A percentile compares a stretch with the other conserved stretches of the same genome.
Evolutionary conservation across 371 early-diverging fungal species (phyloP).

Genomic region (Lichtheimia hyalospora): DNA sequence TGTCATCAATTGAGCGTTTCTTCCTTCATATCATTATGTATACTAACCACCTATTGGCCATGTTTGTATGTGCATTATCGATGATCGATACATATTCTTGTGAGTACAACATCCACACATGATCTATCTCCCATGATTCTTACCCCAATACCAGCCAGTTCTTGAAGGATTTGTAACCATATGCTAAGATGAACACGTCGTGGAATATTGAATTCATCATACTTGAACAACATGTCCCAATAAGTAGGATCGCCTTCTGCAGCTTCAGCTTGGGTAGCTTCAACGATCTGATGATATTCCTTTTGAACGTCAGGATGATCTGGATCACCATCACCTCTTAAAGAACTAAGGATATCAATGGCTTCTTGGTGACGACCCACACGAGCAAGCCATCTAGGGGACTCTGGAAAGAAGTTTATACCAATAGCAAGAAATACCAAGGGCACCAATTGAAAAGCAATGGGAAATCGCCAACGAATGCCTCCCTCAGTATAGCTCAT

Average conservation of each 20-base stretch:
- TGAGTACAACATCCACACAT: too few species aligned
- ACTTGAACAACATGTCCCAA: conserved; percentile 29
- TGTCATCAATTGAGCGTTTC: neutral
- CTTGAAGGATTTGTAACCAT: conserved; percentile 42
- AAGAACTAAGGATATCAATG: conserved; percentile 32
- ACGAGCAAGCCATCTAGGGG: conserved; percentile 35
- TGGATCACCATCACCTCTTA: conserved; percentile 36
- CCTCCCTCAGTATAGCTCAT: conserved; percentile 32
- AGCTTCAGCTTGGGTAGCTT: conserved; percentile 24
- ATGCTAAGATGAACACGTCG: conserved; percentile 41
- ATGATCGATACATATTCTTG: conserved; percentile 8
- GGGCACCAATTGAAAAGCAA: conserved; percentile 39
- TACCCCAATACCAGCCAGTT: conserved; percentile 30
- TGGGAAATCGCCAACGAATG: conserved; percentile 41
- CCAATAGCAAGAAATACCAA: conserved; percentile 26
- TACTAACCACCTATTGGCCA: conserved; percentile 9
- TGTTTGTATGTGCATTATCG: too few species aligned
- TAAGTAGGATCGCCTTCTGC: conserved; percentile 33
- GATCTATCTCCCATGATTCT: neutral
- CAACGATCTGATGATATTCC: conserved; percentile 31
- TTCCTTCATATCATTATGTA: neutral
- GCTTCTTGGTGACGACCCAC: conserved; percentile 36
- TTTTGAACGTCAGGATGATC: conserved; percentile 30
- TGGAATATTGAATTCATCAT: conserved; percentile 32
- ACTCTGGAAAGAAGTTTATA: conserved; percentile 39